A percentile compares a stretch with the other conserved stretches of the same genome.
Conservation (phyloP, 768 basidiomycete genomes). For the Pholiota conissans region DNA sequence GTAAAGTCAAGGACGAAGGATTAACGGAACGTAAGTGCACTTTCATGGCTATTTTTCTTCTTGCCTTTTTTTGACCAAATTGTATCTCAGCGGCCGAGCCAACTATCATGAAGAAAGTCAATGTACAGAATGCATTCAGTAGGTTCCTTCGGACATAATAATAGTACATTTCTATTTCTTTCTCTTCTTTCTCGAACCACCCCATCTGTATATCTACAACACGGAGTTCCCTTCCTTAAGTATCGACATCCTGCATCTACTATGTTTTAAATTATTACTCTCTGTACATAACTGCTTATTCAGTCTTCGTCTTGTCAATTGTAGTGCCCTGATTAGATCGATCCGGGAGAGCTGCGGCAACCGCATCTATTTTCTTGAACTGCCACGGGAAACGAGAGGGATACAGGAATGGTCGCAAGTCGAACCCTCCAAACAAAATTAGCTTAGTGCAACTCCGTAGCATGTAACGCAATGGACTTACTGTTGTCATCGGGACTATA, state of each 20-base stretch:
- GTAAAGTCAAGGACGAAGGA: conserved; percentile 90
- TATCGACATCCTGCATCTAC: conserved; percentile 18
- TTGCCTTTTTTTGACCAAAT: conserved; percentile 5
- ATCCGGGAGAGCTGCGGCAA: conserved; percentile 77
- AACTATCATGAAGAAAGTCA: conserved; percentile 90
- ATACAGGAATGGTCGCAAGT: conserved; percentile 95
- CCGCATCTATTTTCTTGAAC: conserved; percentile 91
- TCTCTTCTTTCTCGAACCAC: conserved; percentile 4
- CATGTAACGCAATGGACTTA: conserved; percentile 42
- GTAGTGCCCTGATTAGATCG: conserved; percentile 45
- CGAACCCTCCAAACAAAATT: conserved; percentile 65
- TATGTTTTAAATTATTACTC: conserved; percentile 14
- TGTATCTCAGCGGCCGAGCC: conserved; percentile 64
- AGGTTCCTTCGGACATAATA: conserved; percentile 63
- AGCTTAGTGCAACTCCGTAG: conserved; percentile 11
- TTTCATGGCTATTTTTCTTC: not conserved
- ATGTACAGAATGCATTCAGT: conserved; percentile 72
- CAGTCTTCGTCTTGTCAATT: conserved; percentile 46
- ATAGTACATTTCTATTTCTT: conserved; percentile 1
- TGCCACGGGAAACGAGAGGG: conserved; percentile 96
- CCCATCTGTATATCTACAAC: conserved; percentile 19
- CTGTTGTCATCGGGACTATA: conserved; percentile 97
- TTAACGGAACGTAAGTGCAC: conserved; percentile 72
- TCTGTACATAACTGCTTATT: conserved; percentile 27
- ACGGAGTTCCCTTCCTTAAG: conserved; percentile 12